Base-by-base conservation (phyloP, 345 rosid genomes). In the Raphanus raphanistrum region DNA sequence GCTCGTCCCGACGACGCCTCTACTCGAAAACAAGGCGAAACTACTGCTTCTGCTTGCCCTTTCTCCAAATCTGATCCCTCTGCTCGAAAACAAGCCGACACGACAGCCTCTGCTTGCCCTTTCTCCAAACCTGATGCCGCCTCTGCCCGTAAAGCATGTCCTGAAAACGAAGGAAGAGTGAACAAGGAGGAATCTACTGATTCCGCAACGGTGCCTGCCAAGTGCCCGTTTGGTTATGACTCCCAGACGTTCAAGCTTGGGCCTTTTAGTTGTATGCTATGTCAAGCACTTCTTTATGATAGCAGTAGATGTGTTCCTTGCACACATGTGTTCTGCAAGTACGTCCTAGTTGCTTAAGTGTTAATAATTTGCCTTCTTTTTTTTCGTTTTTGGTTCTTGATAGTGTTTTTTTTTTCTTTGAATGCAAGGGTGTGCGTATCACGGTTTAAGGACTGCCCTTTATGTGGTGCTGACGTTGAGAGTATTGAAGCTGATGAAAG, bases 381-480 rank as follows among this genome's bases (percentile, higher is more conserved):
- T 35, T 7, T 5, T 28, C 4, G 6, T 74, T 66, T 72, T 79
- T 55, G 57, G 50, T 13, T 43, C 57, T 59, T 8, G 16, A 32
- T 59, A 1, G 21, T 72, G 45, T 28, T 25, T 28, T 25, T 70
- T 60, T 69, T 28, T 68, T 59, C 66, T 29, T 71, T 67, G 73
- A 32, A 63, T 66, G 50, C 71, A 94, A 31, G 98, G 74, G 89
- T 73, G 5, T 96, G 99, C 59, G 63, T 96, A 35, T 62, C 87
- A 21, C 91, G 94, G 55, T 91, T 93, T 77, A 90, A 85, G 77
- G 99, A 96, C 80, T 93, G 99, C 36, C 99, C 98, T 3, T 68
- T 96, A 17, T 96, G 99, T 33, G 99, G 99, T 65, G 93, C 98
- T 86, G 98, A 96, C 77, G 89, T 95, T 6, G 96, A 90, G 80